Conservation (phyloP, 2,329 filamentous ascomycete genomes). For the Orbilia oligospora region DNA sequence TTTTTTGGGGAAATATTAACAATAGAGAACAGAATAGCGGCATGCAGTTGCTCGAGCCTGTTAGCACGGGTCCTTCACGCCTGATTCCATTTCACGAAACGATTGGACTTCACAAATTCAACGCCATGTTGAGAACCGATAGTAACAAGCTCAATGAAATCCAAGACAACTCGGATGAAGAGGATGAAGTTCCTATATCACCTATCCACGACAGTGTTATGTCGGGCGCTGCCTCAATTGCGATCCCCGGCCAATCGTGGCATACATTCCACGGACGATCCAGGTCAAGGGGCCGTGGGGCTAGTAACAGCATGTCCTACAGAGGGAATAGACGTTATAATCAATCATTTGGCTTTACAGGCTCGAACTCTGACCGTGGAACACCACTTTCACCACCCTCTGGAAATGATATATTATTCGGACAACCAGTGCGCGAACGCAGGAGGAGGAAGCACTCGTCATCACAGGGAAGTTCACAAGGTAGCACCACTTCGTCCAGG, state of each 20-base stretch:
- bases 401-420: conserved; percentile 41
- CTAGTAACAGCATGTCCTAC: conserved; percentile 54
- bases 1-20: not conserved
- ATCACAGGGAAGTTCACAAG: conserved; percentile 48
- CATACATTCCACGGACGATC: conserved; percentile 56
- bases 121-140: conserved; percentile 42
- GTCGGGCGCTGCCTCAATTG: conserved; percentile 50
- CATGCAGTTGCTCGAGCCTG: conserved; percentile 62
- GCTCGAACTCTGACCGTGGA: conserved; percentile 56
- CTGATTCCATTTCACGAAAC: conserved; percentile 63
- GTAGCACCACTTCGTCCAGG: conserved; percentile 29
- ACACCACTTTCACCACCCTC: conserved; percentile 56
- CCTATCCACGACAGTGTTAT: conserved; percentile 47
- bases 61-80: conserved; percentile 61
- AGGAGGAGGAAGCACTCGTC: conserved; percentile 55
- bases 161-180: conserved; percentile 54
- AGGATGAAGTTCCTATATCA: conserved; percentile 57
- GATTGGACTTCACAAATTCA: conserved; percentile 60
- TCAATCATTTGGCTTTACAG: conserved; percentile 37
- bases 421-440: conserved; percentile 49
- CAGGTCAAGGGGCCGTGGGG: conserved; percentile 52
- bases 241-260: conserved; percentile 51
- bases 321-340: conserved; percentile 52
- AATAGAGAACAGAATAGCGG: conserved; percentile 58
- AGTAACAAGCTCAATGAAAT: conserved; percentile 50